Evolutionary conservation across 2,329 filamentous ascomycete genomes (phyloP).

Genomic region (Mycosphaerella arachidis): DNA sequence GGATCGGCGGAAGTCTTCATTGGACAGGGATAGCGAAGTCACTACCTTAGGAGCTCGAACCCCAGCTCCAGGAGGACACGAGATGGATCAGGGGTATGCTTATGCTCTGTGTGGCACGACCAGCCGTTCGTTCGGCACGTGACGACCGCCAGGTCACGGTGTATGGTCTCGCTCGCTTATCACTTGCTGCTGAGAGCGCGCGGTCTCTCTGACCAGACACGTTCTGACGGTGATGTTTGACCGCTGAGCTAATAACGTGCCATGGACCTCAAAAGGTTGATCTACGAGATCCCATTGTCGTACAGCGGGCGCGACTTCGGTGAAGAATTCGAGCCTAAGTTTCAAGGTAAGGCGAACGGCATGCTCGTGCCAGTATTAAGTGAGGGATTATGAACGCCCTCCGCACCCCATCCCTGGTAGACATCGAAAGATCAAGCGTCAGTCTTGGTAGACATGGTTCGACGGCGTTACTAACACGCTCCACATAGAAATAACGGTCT

Average conservation of each 20-base stretch:
- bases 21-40: neutral
- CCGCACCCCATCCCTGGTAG: neutral
- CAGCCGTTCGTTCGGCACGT: neutral
- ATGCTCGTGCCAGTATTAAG: neutral
- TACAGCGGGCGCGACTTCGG: neutral
- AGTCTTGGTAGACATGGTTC: neutral
- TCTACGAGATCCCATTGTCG: too few species aligned
- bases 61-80: neutral
- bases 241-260: neutral
- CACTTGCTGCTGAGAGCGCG: neutral
- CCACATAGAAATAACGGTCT: too few species aligned
- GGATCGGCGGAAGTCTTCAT: neutral
- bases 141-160: neutral
- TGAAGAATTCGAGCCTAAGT: too few species aligned
- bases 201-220: neutral
- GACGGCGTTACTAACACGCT: neutral
- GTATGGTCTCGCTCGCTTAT: neutral
- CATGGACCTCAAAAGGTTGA: too few species aligned
- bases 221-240: too few species aligned
- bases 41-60: neutral
- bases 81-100: slow-evolving; percentile 1
- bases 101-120: neutral
- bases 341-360: neutral
- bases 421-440: neutral
- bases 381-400: neutral